Percentiles rank a stretch among this genome's conserved stretches.
These are phyloP conservation scores for Angomonas ambiguus DNA, from an alignment of 208 protist species.

Conservation along the genomic window DNA sequence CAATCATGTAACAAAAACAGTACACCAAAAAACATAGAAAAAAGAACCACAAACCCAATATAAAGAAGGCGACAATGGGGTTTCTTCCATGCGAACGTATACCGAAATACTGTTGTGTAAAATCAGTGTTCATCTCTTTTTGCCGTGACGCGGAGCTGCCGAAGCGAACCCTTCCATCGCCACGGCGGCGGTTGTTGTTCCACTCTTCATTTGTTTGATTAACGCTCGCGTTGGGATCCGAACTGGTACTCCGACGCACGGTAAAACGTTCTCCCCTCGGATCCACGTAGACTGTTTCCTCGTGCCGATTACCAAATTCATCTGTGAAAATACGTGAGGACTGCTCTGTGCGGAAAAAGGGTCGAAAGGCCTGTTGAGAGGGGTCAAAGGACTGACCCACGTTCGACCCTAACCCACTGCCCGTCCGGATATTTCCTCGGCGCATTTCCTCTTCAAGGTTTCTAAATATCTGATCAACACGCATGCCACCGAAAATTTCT, in stretches of 20 bases:
- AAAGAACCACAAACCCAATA: conserved; percentile 54
- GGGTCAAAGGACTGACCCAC: conserved; percentile 36
- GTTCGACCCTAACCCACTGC: conserved; percentile 22
- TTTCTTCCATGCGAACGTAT: conserved; percentile 67
- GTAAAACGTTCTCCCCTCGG: conserved; percentile 61
- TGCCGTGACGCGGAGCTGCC: conserved; percentile 33
- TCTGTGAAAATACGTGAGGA: conserved; percentile 53
- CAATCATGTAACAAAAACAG: conserved; percentile 40
- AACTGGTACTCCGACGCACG: conserved; percentile 56
- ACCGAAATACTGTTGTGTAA: conserved; percentile 58
- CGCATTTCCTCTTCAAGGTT: conserved; percentile 78
- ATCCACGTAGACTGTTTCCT: conserved; percentile 75
- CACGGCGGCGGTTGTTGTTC: conserved; percentile 25
- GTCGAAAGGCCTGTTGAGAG: conserved; percentile 45
- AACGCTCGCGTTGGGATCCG: conserved; percentile 59
- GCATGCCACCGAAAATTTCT: conserved; percentile 83
- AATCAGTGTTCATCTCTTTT: conserved; percentile 36
- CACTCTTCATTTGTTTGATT: conserved; percentile 63
- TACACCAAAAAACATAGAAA: conserved; percentile 54
- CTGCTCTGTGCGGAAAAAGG: conserved; percentile 53
- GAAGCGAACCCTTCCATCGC: conserved; percentile 57
- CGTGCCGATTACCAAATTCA: conserved; percentile 72
- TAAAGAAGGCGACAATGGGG: conserved; percentile 64
- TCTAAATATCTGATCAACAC: conserved; percentile 82
- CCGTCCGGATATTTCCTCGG: conserved; percentile 19